Conservation (phyloP, 352 stramenopile genomes). For the Globisporangium perplexum region DNA sequence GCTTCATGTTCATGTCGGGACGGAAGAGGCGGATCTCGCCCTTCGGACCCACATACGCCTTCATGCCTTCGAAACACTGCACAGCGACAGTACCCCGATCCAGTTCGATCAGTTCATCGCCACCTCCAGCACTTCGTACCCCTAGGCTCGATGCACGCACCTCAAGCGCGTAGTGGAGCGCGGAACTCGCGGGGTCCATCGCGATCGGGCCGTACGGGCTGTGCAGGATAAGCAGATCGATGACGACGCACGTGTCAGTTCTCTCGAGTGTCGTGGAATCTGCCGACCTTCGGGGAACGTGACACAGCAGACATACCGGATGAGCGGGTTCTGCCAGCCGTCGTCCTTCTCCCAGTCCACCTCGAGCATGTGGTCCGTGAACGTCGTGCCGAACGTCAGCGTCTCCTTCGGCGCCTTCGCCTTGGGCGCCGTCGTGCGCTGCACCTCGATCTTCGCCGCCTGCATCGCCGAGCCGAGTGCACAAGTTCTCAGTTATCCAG, state of each 20-base stretch:
- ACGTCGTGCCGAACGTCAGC: constrained; percentile 92
- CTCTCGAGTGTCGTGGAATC: background rate
- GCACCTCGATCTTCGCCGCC: constrained; percentile 11
- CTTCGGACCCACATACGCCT: constrained; percentile 87
- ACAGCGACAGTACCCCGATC: background rate
- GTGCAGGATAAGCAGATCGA: background rate
- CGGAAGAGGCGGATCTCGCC: constrained; percentile 92
- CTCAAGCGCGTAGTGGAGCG: constrained; percentile 94
- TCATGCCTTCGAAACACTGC: constrained; percentile 95
- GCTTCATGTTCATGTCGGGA: constrained; percentile 96
- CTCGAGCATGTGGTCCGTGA: constrained; percentile 97
- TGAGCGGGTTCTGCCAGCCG: constrained; percentile 86
- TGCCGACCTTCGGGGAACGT: background rate
- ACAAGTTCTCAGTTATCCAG: background rate
- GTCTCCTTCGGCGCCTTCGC: constrained; percentile 77
- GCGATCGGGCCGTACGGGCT: constrained; percentile 88
- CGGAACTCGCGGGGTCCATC: constrained; percentile 88
- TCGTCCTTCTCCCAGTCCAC: constrained; percentile 85
- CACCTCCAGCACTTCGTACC: background rate
- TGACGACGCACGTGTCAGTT: background rate
- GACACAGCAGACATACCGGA: constrained; percentile 34
- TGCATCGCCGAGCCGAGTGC: too few relatives aligned
- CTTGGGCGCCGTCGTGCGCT: constrained; percentile 10
- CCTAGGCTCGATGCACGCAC: constrained; percentile 12
- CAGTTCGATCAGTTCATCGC: background rate